phyloP scores from a whole-genome alignment of 2,329 filamentous ascomycete genomes.

The Xylariaceae sp. region DNA sequence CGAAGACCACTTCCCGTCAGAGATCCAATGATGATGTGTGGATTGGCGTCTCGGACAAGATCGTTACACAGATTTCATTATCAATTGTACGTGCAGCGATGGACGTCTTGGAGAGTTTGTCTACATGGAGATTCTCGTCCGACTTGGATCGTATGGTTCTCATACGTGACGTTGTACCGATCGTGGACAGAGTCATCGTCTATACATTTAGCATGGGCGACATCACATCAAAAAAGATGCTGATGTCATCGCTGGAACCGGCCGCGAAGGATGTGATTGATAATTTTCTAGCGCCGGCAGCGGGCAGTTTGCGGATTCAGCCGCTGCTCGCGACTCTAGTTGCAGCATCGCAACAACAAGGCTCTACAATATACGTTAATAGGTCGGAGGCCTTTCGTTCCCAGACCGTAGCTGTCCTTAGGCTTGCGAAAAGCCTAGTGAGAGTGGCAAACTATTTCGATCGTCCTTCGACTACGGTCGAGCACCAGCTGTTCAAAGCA shows the following conservation, averaged over 20 bases:
- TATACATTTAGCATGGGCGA: conserved; percentile 78
- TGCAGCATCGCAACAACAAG: conserved; percentile 59
- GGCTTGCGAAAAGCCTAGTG: conserved; percentile 70
- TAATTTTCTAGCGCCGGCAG: conserved; percentile 72
- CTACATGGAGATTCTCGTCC: conserved; percentile 80
- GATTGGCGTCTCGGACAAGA: conserved; percentile 76
- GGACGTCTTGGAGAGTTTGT: conserved; percentile 83
- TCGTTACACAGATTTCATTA: conserved; percentile 70
- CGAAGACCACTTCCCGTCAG: conserved; percentile 51
- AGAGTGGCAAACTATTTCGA: conserved; percentile 68
- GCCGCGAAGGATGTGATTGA: conserved; percentile 77
- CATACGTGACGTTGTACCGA: conserved; percentile 66
- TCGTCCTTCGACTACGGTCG: conserved; percentile 65
- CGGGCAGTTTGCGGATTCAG: conserved; percentile 73
- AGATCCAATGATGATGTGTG: conserved; percentile 57
- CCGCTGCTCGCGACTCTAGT: conserved; percentile 74
- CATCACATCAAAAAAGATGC: conserved; percentile 45
- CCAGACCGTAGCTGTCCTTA: conserved; percentile 67
- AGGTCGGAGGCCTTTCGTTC: conserved; percentile 57
- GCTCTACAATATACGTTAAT: conserved; percentile 64
- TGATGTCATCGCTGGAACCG: conserved; percentile 66
- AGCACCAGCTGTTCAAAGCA: conserved; percentile 79
- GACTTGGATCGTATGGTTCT: conserved; percentile 70
- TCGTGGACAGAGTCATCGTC: conserved; percentile 71
- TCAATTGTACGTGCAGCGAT: conserved; percentile 76